Base-by-base conservation (phyloP, 129 eudicot species). In the Tagetes patula region DNA sequence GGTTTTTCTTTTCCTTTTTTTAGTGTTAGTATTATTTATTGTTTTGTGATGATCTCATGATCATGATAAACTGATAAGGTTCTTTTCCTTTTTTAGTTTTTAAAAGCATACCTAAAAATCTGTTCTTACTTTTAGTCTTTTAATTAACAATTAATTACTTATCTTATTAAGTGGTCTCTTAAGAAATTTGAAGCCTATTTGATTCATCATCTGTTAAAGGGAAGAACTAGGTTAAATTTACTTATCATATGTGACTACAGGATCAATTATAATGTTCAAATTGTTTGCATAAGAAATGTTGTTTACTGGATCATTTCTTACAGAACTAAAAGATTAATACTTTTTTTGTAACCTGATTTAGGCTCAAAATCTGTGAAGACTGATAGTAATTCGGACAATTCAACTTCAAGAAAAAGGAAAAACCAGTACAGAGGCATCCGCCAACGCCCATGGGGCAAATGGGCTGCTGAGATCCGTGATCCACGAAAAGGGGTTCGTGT, bases 391-490 rank as follows among this genome's bases (percentile, higher is more conserved):
- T 69, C 68, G 62, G 95, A 86, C 31, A 86, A 86, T 46, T 64
- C 92, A 30, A 76, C 83, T 31, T 84, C 91, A 82, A 87, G 92
- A 71, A 93, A 89, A 87, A 87, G 95, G 83, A 89, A 89, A 82
- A 85, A 89, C 75, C 96, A 87, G 68, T 93, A 81, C 73, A 74
- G 96, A 59, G 98, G 98, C 8, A 93, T 93, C 64, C 82, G 98
- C 8, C 98, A 93, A 65, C 96, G 98, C 53, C 96, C 98, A 33
- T 92, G 98, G 98, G 98, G 98, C 8, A 92, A 92, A 79, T 92
- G 98, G 98, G 98, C 98, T 45, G 98, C 98, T 48, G 98, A 93
- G 85, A 93, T 93, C 32, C 98, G 98, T 30, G 98, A 93, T 76
- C 98, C 98, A 1, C 84, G 85, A 39, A 93, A 93, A 80, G 98